A percentile compares a stretch with the other conserved stretches of the same genome.
Conservation (phyloP, 2,329 filamentous ascomycete genomes). For the Cladosporium oxysporum region DNA sequence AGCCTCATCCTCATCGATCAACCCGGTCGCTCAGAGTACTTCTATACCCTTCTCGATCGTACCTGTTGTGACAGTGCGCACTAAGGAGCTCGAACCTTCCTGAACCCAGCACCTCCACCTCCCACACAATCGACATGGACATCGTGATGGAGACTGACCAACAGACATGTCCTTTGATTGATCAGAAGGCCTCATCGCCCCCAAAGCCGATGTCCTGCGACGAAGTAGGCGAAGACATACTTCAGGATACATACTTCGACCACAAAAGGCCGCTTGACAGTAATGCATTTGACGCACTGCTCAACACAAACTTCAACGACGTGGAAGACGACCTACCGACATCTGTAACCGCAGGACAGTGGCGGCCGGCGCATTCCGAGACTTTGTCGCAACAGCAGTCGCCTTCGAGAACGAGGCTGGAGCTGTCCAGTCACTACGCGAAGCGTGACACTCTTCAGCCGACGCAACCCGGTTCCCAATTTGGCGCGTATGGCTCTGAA, state of each 20-base stretch:
- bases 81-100: background rate
- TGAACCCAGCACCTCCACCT: background rate
- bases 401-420: background rate
- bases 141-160: slow-evolving; percentile 24
- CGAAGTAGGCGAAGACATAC: slow-evolving; percentile 5
- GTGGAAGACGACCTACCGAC: background rate
- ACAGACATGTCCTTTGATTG: background rate
- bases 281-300: slow-evolving; percentile 9
- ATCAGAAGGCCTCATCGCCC: background rate
- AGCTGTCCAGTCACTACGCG: background rate
- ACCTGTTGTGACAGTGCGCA: background rate
- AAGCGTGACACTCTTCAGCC: background rate
- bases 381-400: background rate
- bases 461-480: background rate
- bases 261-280: slow-evolving; percentile 7
- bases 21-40: background rate
- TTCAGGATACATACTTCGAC: slow-evolving; percentile 15
- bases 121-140: slow-evolving; percentile 9
- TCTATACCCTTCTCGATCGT: background rate
- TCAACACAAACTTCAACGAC: background rate
- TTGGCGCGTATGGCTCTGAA: background rate
- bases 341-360: background rate
- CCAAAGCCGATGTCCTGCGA: background rate
- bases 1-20: slow-evolving; percentile 3
- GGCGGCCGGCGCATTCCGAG: background rate